A percentile compares a stretch with the other conserved stretches of the same genome.
Evolutionary conservation across 768 basidiomycete species (phyloP).

Genomic region (Boletellus ananas): DNA sequence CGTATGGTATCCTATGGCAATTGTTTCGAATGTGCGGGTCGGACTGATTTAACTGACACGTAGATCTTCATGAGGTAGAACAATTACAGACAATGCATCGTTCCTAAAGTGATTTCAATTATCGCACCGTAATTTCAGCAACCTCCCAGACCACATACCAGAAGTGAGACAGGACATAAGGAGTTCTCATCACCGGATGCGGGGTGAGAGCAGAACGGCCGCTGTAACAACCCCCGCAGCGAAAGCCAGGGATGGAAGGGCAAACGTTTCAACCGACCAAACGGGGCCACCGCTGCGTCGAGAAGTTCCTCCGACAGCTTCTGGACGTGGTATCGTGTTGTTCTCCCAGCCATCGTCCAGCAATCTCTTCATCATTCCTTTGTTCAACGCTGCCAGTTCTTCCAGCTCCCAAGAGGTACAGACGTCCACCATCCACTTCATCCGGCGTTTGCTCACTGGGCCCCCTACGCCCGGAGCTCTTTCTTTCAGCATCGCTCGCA

Average conservation of each 20-base stretch:
- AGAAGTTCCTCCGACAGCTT: conserved; percentile 37
- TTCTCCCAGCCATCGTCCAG: conserved; percentile 88
- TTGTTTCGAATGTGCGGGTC: neutral
- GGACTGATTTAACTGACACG: neutral
- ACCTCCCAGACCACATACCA: conserved; percentile 7
- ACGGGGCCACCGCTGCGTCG: neutral
- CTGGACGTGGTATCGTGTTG: conserved; percentile 42
- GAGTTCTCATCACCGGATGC: conserved; percentile 25
- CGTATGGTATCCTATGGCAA: neutral
- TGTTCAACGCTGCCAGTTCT: conserved; percentile 69
- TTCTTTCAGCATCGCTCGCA: conserved; percentile 70
- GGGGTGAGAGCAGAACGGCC: conserved; percentile 28
- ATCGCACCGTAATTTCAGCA: neutral
- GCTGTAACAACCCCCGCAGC: conserved; percentile 42
- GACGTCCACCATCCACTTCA: conserved; percentile 88
- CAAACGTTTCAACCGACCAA: conserved; percentile 10
- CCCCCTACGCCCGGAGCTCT: conserved; percentile 84
- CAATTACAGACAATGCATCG: neutral
- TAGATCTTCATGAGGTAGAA: neutral
- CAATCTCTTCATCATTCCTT: conserved; percentile 56
- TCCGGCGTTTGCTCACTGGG: conserved; percentile 67
- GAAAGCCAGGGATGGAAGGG: conserved; percentile 38
- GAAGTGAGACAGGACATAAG: neutral
- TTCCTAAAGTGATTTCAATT: neutral
- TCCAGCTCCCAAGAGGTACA: conserved; percentile 86